Base-by-base conservation (phyloP, 768 basidiomycete genomes). In the Saitozyma podzolica region DNA sequence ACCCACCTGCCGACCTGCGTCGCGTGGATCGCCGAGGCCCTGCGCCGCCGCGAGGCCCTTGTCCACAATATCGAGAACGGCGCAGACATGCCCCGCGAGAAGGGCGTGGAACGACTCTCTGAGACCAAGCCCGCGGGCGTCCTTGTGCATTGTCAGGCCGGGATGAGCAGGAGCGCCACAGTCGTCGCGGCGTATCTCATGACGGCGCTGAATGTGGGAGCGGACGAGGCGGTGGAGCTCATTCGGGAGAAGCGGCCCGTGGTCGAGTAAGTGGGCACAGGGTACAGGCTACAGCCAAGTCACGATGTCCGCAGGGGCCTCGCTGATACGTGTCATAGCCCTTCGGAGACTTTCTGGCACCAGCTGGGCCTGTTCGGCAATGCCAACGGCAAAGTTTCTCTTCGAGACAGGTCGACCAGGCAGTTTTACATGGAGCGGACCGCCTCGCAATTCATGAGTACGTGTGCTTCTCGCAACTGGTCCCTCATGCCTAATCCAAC, bases 101-200 rank as follows among this genome's bases (percentile, higher is more conserved):
- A 42, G n/a, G 9, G 42, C 9, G 40, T 62, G 53, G 29, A 16
- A 50, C 42, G 2, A 62, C 63, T 9, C 14, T 19, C 61, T 19
- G 54, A 56, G 41, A 66, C 67, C 9, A 67, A 63, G 40, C 54
- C 67, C 4, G 74, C 87, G 40, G 88, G 88, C 0, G 88, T 97
- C 1, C 81, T 95, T 17, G 89, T 96, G 0, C 93, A 96, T 78
- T 95, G 93, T 74, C 88, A 90, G 58, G 91, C 90, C 20, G 93
- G 93, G 29, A 83, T 91, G 79, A 91, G 90, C 91, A 86, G 93
- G 20, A 92, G 91, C 66, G 87, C 88, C 8, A 89, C 90, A 2
- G 87, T 95, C 52, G 88, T 89, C 8, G 87, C 91, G 2, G 93
- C 92, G 5, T 96, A 92, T 73, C 81, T 96, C 50, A 94, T 96